Percentiles rank a stretch among this genome's conserved stretches.
Conservation (phyloP, 768 basidiomycete genomes). For the Leucocoprinus birnbaumii region DNA sequence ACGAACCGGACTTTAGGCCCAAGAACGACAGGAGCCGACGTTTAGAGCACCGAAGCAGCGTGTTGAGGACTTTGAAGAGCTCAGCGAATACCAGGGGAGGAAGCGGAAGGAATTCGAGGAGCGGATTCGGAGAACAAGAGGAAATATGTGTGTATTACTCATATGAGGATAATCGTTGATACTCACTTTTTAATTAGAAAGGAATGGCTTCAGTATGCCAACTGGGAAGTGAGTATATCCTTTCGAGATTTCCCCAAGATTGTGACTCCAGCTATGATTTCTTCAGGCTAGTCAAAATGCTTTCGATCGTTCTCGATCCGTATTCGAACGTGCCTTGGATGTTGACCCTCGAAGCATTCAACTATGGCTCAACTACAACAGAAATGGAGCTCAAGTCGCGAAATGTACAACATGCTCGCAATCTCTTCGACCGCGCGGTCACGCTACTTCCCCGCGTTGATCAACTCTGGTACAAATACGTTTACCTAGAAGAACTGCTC, state of each 20-base stretch:
- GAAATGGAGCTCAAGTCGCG: constrained; percentile 99
- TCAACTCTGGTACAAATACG: constrained; percentile 99
- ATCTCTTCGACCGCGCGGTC: constrained; percentile 95
- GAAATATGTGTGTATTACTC: constrained; percentile 62
- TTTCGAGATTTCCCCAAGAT: too few species aligned
- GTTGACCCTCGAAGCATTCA: constrained; percentile 89
- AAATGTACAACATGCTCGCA: constrained; percentile 95
- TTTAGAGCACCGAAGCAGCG: constrained; percentile 93
- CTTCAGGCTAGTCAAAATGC: constrained; percentile 90
- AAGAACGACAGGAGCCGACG: constrained; percentile 93
- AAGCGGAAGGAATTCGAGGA: constrained; percentile 96
- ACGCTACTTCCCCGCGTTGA: constrained; percentile 95
- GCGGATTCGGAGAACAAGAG: constrained; percentile 73
- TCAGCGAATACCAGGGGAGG: constrained; percentile 86
- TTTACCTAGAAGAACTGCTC: constrained; percentile 95
- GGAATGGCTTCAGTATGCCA: constrained; percentile 85
- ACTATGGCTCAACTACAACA: constrained; percentile 90
- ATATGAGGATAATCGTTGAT: background rate
- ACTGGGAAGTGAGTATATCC: constrained; percentile 63
- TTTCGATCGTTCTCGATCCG: constrained; percentile 90
- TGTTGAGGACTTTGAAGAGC: constrained; percentile 90
- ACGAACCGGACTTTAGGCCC: constrained; percentile 55
- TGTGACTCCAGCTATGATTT: background rate
- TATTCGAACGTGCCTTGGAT: constrained; percentile 96
- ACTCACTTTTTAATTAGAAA: constrained; percentile 43